Evolutionary conservation across 169 alveolate genomes (phyloP).

Genomic region (Plasmodium gaboni): DNA sequence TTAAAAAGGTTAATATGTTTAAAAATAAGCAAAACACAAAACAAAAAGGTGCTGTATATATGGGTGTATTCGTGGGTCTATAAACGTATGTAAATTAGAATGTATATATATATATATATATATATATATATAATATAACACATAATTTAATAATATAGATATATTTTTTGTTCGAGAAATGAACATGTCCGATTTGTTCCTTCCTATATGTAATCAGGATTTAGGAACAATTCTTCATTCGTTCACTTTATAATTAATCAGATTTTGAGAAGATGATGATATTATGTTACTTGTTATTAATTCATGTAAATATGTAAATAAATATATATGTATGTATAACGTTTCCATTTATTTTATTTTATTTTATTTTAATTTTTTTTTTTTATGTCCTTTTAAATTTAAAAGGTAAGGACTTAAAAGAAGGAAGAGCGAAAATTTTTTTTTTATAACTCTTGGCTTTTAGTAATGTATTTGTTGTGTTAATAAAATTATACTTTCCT

Average conservation of each 20-base stretch:
- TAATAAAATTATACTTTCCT: conserved; percentile 15
- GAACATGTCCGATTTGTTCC: conserved; percentile 76
- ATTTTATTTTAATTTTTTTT: neutral
- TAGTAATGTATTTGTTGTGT: conserved; percentile 10
- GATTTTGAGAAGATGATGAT: conserved; percentile 14
- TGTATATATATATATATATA: too few species aligned
- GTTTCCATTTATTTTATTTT: too few species aligned
- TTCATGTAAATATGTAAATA: too few species aligned
- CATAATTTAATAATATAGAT: too few species aligned
- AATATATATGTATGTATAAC: too few species aligned
- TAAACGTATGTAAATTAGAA: too few species aligned
- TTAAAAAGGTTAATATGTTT: neutral
- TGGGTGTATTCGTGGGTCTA: too few species aligned
- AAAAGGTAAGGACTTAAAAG: conserved; percentile 5
- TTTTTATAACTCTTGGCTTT: conserved; percentile 19
- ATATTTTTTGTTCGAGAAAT: neutral
- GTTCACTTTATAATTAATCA: conserved; percentile 15
- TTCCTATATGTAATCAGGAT: conserved; percentile 43
- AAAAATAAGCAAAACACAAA: neutral
- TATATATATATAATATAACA: too few species aligned
- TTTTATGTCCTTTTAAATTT: conserved; percentile 28
- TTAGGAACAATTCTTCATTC: conserved; percentile 75
- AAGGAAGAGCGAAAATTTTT: conserved; percentile 7
- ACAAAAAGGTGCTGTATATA: neutral
- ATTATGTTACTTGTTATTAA: neutral